These are phyloP conservation scores for Pythium biforme DNA, from an alignment of 352 stramenopile species.

Conservation along the genomic window DNA sequence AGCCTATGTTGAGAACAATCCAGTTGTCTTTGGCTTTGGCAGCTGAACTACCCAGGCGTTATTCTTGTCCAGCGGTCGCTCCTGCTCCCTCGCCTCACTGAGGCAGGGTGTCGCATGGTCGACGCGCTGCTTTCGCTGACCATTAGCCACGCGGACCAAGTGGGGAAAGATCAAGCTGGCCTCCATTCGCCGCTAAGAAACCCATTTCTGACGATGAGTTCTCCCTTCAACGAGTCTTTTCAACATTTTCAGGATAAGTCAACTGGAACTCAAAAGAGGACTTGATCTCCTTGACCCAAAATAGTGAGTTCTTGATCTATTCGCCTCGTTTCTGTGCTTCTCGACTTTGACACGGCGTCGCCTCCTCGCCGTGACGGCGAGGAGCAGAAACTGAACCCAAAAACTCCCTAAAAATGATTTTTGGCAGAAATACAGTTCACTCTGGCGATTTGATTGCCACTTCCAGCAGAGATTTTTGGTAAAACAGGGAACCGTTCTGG, in stretches of 20 bases:
- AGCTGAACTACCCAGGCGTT: not conserved
- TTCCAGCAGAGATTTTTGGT: not conserved
- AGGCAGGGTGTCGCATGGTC: no score
- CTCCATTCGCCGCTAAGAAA: no score
- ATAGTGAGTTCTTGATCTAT: not conserved
- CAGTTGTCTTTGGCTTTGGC: not conserved
- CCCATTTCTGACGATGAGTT: not conserved
- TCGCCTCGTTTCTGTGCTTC: not conserved
- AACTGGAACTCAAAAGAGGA: not conserved
- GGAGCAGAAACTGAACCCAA: not conserved
- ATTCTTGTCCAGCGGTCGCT: no score
- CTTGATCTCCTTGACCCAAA: conserved; percentile 1
- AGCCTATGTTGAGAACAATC: not conserved
- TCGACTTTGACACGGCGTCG: not conserved
- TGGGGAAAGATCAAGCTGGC: not conserved
- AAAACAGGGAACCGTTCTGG: not conserved
- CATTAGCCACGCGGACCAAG: not conserved
- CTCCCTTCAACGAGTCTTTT: not conserved
- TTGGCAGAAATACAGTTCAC: not conserved
- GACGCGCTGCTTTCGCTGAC: not conserved
- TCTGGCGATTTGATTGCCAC: not conserved
- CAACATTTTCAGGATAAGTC: not conserved
- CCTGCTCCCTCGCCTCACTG: no score
- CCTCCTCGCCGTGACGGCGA: no score
- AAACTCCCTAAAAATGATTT: not conserved